These are phyloP conservation scores for Yamadazyma spencermartinsiae DNA, from an alignment of 1,139 yeast genomes.

Conservation along the genomic window DNA sequence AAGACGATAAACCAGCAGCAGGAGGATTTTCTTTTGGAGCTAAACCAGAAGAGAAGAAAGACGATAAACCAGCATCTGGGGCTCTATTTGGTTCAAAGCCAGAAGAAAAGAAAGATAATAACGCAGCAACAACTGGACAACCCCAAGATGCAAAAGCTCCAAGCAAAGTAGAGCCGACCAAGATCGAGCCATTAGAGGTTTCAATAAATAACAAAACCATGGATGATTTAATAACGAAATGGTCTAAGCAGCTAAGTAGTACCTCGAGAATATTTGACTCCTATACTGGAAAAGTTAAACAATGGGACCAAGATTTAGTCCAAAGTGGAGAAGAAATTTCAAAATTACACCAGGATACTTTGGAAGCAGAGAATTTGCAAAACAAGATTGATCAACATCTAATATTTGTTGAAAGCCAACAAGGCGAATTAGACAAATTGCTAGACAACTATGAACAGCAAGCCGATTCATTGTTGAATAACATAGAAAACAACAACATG, in stretches of 20 bases:
- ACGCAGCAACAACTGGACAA: slow-evolving; percentile 13
- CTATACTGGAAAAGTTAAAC: slow-evolving; percentile 74
- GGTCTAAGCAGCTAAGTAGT: slow-evolving; percentile 83
- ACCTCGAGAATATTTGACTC: slow-evolving; percentile 73
- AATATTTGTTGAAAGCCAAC: slow-evolving; percentile 85
- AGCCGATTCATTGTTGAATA: slow-evolving; percentile 60
- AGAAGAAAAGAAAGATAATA: slow-evolving; percentile 19
- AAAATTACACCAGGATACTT: slow-evolving; percentile 72
- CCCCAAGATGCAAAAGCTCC: slow-evolving; percentile 33
- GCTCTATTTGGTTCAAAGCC: slow-evolving; percentile 26
- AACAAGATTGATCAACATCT: slow-evolving; percentile 84
- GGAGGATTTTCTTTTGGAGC: slow-evolving; percentile 19
- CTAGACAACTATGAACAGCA: slow-evolving; percentile 85
- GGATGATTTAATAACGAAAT: slow-evolving; percentile 88
- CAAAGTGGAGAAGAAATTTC: slow-evolving; percentile 85
- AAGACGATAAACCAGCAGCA: slow-evolving; percentile 21
- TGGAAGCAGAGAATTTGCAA: slow-evolving; percentile 84
- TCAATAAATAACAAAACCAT: slow-evolving; percentile 87
- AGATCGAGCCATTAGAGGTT: slow-evolving; percentile 65
- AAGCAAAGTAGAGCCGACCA: slow-evolving; percentile 53
- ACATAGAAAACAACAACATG: slow-evolving; percentile 31
- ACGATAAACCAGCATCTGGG: slow-evolving; percentile 20
- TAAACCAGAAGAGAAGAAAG: slow-evolving; percentile 24
- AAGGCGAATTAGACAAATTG: slow-evolving; percentile 81
- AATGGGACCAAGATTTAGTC: slow-evolving; percentile 84